These are phyloP conservation scores for Leccinum solheimii DNA, from an alignment of 1,284 basidiomycete species.

Conservation along the genomic window DNA sequence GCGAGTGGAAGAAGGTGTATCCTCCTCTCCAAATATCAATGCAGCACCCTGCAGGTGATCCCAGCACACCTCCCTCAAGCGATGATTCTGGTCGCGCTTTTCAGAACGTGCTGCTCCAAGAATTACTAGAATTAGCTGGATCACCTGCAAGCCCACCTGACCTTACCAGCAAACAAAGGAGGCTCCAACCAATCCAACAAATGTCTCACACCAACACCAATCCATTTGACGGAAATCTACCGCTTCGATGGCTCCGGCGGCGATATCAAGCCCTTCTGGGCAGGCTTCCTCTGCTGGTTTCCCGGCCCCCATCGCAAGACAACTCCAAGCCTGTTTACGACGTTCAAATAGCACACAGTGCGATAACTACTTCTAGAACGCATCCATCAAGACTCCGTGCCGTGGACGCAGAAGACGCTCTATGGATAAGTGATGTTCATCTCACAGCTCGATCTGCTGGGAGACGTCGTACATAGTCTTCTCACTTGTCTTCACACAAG, in stretches of 20 bases:
- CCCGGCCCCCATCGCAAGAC: slow-evolving; percentile 20
- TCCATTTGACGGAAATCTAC: slow-evolving; percentile 34
- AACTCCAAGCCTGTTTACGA: slow-evolving; percentile 22
- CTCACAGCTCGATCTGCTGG: not conserved
- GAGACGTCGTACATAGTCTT: not conserved
- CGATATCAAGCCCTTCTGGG: slow-evolving; percentile 62
- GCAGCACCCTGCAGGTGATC: slow-evolving; percentile 4
- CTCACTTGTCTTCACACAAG: not conserved
- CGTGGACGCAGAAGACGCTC: slow-evolving; percentile 33
- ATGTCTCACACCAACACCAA: slow-evolving; percentile 8
- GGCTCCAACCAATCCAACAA: slow-evolving; percentile 1
- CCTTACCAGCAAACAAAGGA: slow-evolving; percentile 13
- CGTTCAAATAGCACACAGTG: slow-evolving; percentile 35
- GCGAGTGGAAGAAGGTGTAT: slow-evolving; percentile 48
- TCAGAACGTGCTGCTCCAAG: slow-evolving; percentile 47
- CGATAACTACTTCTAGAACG: slow-evolving; percentile 22
- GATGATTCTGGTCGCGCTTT: slow-evolving; percentile 42
- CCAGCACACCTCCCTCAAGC: slow-evolving; percentile 8
- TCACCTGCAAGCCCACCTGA: slow-evolving; percentile 12
- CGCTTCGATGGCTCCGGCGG: slow-evolving; percentile 63
- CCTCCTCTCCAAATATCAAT: slow-evolving; percentile 57
- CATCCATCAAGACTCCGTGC: slow-evolving; percentile 25
- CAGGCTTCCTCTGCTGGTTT: slow-evolving; percentile 56
- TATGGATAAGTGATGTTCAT: slow-evolving; percentile 36
- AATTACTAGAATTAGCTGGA: slow-evolving; percentile 50